phyloP scores from a whole-genome alignment of 495 filamentous ascomycete genomes.

The Aspergillus wentii region DNA sequence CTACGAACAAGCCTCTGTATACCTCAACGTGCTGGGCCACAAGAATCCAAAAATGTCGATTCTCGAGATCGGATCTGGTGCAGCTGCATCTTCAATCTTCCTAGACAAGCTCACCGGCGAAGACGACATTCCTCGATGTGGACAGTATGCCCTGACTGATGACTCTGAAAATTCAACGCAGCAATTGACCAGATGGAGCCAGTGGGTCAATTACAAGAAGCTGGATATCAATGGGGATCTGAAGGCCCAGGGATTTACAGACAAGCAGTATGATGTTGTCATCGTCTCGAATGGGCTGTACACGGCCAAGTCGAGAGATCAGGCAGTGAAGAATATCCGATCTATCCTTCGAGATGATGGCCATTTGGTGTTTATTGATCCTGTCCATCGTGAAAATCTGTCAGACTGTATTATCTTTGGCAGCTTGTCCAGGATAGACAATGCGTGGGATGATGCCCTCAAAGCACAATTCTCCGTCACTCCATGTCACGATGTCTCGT shows the following conservation, averaged over 20 bases:
- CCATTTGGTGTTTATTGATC: constrained; percentile 15
- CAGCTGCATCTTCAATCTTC: constrained; percentile 11
- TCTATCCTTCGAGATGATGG: constrained; percentile 22
- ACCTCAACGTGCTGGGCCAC: constrained; percentile 18
- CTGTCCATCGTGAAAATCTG: constrained; percentile 4
- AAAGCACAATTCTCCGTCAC: constrained; percentile 1
- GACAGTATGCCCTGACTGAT: constrained; percentile 10
- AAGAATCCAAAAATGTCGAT: constrained; percentile 26
- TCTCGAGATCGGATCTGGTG: constrained; percentile 31
- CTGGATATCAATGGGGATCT: constrained; percentile 35
- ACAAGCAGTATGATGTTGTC: constrained; percentile 34
- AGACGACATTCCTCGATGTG: background rate
- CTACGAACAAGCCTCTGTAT: constrained; percentile 9
- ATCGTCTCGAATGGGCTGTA: constrained; percentile 41
- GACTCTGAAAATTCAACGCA: constrained; percentile 22
- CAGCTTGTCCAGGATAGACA: constrained; percentile 4
- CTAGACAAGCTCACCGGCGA: constrained; percentile 2
- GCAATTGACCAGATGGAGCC: constrained; percentile 19
- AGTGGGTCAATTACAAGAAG: constrained; percentile 24
- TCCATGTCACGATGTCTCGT: background rate
- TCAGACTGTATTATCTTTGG: constrained; percentile 7
- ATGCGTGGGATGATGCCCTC: constrained; percentile 2
- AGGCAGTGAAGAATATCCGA: constrained; percentile 33
- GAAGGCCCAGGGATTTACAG: constrained; percentile 24
- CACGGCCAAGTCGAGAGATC: constrained; percentile 24